Evolutionary conservation across 2,329 filamentous ascomycete genomes (phyloP), one percentile per base, ranked within the genome.

Genomic region (Cladophialophora yegresii): DNA sequence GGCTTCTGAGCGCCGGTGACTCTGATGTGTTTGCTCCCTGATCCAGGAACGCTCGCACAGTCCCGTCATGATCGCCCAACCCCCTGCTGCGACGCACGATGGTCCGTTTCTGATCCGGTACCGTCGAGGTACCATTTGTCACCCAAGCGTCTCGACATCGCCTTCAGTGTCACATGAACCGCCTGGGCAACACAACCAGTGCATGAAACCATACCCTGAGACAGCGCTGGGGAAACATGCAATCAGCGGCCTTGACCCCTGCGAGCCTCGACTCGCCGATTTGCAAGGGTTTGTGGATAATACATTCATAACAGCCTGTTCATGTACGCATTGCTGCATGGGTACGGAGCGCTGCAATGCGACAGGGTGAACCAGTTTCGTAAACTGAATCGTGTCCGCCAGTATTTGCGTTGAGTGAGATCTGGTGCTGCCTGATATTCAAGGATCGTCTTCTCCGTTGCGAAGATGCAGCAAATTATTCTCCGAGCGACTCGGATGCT

Each of bases 91-190:
- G 30, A 62, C 45, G 63, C 63, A 61, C 53, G 61, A 30, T 51
- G 53, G 47, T 45, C 60, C 56, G 51, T 60, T 22, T 50, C 53
- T 53, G 55, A 61, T 63, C 64, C 61, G 61, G 60, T 47, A 58
- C 64, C 51, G 54, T 55, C 56, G 36, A 66, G 61, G 59, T 63
- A 61, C 59, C 66, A 67, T 67, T 67, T 67, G 66, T 67, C 66
- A 67, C 60, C 43, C 45, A 28, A 28, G 28, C 61, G 54, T 58
- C 54, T 67, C 54, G 61, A 63, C 32, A 45, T 57, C 30, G 33
- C 28, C 40, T 53, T 58, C 51, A 51, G 63, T 64, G 66, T 64
- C 61, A 66, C 66, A 66, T 68, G 63, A 64, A 50, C 28, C 22
- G 16, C 33, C 54, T 50, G 13, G 13, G 54, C 57, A 63, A 63